Conservation (phyloP, 2,329 filamentous ascomycete species). For the Trichoderma afroharzianum region DNA sequence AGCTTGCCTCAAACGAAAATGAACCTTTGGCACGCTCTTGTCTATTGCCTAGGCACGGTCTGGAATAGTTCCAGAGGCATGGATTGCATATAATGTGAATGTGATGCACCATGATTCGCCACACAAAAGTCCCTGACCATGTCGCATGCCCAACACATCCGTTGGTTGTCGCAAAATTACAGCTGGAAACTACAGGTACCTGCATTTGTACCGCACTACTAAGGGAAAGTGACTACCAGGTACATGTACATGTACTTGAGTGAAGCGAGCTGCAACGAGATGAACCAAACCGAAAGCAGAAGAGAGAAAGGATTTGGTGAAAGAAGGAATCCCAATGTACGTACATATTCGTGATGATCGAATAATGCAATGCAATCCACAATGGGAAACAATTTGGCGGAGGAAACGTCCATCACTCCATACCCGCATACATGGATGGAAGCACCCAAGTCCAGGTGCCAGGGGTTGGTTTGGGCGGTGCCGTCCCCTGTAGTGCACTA, state of each 20-base stretch:
- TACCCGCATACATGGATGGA: no score
- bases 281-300: background rate
- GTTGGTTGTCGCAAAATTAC: no score
- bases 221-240: background rate
- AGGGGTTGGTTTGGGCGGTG: background rate
- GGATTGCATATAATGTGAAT: background rate
- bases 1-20: background rate
- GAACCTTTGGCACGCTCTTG: background rate
- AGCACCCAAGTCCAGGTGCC: no score
- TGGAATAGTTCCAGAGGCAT: background rate
- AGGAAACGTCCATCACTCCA: background rate
- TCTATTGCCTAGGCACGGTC: background rate
- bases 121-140: background rate
- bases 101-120: background rate
- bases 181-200: background rate
- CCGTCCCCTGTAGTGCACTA: background rate
- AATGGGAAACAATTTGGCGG: background rate
- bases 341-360: background rate
- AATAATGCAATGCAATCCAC: background rate
- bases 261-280: background rate
- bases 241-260: no score
- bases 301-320: accelerated
- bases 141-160: no score
- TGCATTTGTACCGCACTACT: background rate
- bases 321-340: background rate